Base-by-base conservation (phyloP, 306 rosid genomes). In the Lathyrus sativus region DNA sequence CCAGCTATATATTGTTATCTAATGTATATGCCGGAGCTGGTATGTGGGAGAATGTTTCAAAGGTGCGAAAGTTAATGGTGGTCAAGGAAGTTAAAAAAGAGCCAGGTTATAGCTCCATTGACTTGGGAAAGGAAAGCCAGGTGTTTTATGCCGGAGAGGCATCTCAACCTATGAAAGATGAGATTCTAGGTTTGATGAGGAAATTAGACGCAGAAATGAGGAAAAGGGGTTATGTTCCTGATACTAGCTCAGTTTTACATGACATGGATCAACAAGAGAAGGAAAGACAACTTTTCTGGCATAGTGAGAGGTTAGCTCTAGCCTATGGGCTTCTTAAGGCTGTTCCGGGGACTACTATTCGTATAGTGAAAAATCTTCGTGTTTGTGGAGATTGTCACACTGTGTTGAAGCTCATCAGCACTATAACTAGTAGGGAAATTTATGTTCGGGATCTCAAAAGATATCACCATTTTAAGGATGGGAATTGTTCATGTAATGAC, bases 141-240 rank as follows among this genome's bases (percentile, higher is more conserved):
- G 86, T 85, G 46, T 92, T 92, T 82, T 81, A 81, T 69, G 98
- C 97, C 24, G 98, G 98, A 67, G 96, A 92, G 84, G 85, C 87
- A 53, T 71, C 61, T 61, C 92, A 87, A 66, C 81, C 88, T 7
- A 75, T 89, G 91, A 91, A 80, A 81, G 85, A 92, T 69, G 91
- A 81, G 68, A 86, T 92, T 57, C 70, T 70, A 43, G 65, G 58
- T 74, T 69, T 92, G 54, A 85, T 92, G 58, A 84, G 55, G 65
- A 82, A 83, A 71, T 78, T 89, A 38, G 91, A 84, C 53, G 79
- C 55, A 19, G 91, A 88, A 79, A 88, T 85, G 91, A 92, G 85
- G 81, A 86, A 66, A 67, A 86, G 86, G 79, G 96, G 96, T 24
- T 89, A 92, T 83, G 86, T 85, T 71, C 98, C 98, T 14, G 91